Percentiles rank a stretch among this genome's conserved stretches.
phyloP scores from a whole-genome alignment of 75 land plant genomes.

The Cunninghamia lanceolata region DNA sequence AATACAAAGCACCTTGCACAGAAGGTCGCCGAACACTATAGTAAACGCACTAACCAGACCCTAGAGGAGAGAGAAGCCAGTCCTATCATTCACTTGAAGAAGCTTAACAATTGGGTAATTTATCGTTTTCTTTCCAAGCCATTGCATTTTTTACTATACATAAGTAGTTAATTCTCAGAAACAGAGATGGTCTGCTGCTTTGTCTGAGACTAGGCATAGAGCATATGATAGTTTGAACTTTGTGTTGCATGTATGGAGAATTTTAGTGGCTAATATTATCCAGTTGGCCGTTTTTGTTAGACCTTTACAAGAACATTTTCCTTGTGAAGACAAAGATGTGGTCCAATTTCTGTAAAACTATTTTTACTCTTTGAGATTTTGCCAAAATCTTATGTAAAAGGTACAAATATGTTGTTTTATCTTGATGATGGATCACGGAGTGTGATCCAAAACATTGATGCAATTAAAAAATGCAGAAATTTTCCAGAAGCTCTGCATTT shows the following conservation, averaged over 20 bases:
- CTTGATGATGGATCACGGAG: neutral
- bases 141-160: neutral
- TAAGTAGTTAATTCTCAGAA: neutral
- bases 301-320: neutral
- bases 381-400: neutral
- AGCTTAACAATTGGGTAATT: constrained; percentile 94
- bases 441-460: neutral
- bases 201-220: neutral
- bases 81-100: constrained; percentile 94
- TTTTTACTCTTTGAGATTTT: neutral
- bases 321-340: neutral
- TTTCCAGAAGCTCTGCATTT: too few relatives aligned
- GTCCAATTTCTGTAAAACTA: neutral
- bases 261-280: neutral
- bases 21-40: constrained; percentile 88
- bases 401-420: neutral
- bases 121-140: neutral
- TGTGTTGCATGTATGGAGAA: neutral
- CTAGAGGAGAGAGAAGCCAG: constrained; percentile 94
- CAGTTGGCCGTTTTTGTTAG: neutral
- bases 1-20: constrained; percentile 44
- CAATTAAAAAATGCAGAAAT: neutral
- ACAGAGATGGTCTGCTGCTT: neutral
- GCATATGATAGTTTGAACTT: neutral
- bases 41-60: constrained; percentile 85